phyloP scores from a whole-genome alignment of 805 yeast genomes.

The Metschnikowia bowlesiae region DNA sequence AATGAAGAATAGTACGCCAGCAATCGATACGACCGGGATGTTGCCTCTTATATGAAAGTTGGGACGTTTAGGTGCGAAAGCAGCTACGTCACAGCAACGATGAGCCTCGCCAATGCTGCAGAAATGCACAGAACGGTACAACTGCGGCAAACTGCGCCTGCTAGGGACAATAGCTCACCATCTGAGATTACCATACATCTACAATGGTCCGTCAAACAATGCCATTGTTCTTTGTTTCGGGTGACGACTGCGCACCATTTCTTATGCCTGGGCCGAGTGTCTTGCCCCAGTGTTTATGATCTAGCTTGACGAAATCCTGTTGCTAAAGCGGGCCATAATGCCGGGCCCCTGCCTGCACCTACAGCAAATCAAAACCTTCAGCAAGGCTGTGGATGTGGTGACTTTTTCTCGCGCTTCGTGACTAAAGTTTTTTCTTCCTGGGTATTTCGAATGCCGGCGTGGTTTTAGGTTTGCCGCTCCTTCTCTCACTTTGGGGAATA shows the following conservation, averaged over 20 bases:
- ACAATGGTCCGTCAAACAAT: neutral
- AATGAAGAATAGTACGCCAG: neutral
- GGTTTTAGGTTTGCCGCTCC: neutral
- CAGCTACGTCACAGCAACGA: constrained; percentile 4
- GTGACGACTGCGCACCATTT: neutral
- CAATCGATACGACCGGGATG: neutral
- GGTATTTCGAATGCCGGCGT: neutral
- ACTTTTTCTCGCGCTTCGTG: neutral
- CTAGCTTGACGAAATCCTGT: no score
- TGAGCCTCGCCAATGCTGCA: constrained; percentile 2
- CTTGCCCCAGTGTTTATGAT: no score
- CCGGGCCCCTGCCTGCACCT: neutral
- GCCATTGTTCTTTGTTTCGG: neutral
- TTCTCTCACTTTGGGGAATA: neutral
- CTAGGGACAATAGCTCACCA: neutral
- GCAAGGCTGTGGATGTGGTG: neutral
- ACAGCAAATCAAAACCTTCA: neutral
- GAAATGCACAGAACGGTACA: neutral
- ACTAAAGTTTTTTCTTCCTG: neutral
- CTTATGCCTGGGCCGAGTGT: neutral
- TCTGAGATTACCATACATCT: neutral
- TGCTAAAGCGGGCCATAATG: no score
- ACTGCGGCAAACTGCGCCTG: neutral
- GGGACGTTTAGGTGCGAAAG: constrained; percentile 1
- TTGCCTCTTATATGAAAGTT: neutral